Percentiles rank a stretch among this genome's conserved stretches.
Conservation (phyloP, 2,329 filamentous ascomycete genomes). For the Apiospora aurea region DNA sequence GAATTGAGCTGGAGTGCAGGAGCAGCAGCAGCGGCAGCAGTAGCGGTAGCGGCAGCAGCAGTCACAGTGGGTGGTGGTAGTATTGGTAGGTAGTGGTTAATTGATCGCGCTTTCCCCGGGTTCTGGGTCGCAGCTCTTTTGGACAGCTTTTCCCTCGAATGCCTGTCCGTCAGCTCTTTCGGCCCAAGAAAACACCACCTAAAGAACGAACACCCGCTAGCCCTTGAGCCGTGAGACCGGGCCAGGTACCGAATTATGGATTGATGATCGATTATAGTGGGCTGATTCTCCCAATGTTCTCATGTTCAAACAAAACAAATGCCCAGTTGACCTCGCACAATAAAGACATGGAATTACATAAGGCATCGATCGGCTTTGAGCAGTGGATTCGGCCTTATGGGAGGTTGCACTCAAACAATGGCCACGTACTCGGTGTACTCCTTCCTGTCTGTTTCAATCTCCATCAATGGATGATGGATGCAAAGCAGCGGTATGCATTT, state of each 20-base stretch:
- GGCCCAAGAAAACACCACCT: background rate
- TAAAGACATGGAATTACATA: constrained; percentile 10
- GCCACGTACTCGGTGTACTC: background rate
- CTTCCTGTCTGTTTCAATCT: background rate
- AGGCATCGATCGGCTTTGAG: background rate
- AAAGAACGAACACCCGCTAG: background rate
- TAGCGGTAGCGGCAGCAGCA: background rate
- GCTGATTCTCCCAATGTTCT: background rate
- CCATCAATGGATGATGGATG: background rate
- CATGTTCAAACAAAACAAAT: background rate
- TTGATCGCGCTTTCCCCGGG: constrained; percentile 17
- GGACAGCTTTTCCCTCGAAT: background rate
- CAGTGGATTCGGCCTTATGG: background rate
- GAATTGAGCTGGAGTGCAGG: constrained; percentile 5
- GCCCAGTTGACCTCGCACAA: constrained; percentile 13
- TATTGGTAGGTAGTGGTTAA: background rate
- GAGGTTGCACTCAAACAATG: background rate
- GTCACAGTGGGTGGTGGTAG: background rate
- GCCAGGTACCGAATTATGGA: constrained; percentile 17
- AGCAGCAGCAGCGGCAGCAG: too few relatives aligned
- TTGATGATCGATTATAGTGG: constrained; percentile 14
- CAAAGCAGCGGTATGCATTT: too few relatives aligned
- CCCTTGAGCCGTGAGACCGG: background rate
- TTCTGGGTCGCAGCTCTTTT: constrained; percentile 11
- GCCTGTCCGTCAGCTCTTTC: background rate